Base-by-base conservation (phyloP, 805 yeast genomes). In the Ascoidea rubescens region DNA sequence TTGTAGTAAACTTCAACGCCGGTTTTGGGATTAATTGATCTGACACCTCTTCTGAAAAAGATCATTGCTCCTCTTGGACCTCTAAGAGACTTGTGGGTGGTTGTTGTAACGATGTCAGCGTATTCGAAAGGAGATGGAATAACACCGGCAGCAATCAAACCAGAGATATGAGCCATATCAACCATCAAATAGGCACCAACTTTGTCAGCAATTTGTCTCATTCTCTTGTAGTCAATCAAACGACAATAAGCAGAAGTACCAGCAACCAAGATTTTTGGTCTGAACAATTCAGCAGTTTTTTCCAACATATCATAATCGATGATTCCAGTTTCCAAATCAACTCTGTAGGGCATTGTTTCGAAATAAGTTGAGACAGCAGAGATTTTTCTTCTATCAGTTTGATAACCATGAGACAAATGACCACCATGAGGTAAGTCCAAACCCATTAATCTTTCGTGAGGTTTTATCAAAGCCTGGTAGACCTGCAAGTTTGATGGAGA, bases 21-120 rank as follows among this genome's bases (percentile, higher is more conserved):
- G 60, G 80, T 80, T 75, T 87, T 87, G 58, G 75, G 69, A 62
- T 82, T 82, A 58, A 81, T 79, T 59, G 82, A 79, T 72, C 95
- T 82, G 54, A 87, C 79, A 61, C 98, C 98, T 73, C 86, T 87
- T 78, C 98, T 84, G 79, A 80, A 91, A 75, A 91, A 91, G 66
- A 91, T 91, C 89, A 91, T 84, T 49, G 99, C 95, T 67, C 98
- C 99, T 73, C 99, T 83, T 68, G 99, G 99, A 47, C 99, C 99
- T 75, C 99, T 86, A 64, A 91, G 79, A 17, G 97, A 89, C 73
- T 91, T 91, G 75, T 91, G 99, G 45, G 97, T 89, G 52, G 99
- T 91, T 57, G 98, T 91, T 57, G 99, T 91, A 65, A 91, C 98
- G 61, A 91, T 87, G 71, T 91, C 99, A 53, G 96, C 85, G 69